Conservation (phyloP, 1,139 yeast species). For the Suhomyces bokatorum region DNA sequence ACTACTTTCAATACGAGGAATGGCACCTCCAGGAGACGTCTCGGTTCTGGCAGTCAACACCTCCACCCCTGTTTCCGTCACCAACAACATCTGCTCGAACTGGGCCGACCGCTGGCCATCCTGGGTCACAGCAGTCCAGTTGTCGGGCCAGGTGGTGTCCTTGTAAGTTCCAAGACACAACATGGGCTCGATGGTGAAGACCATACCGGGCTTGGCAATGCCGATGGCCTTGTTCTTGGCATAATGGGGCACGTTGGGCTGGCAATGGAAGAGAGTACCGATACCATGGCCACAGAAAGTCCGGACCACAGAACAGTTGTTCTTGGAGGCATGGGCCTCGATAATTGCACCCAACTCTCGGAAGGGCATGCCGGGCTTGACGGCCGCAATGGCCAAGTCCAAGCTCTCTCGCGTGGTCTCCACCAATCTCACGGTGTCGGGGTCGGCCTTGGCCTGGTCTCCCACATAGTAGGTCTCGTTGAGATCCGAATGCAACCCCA, state of each 20-base stretch:
- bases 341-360: conserved; percentile 86
- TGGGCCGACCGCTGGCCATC: conserved; percentile 93
- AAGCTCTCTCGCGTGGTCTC: conserved; percentile 93
- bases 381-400: conserved; percentile 75
- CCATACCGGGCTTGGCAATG: conserved; percentile 93
- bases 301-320: conserved; percentile 83
- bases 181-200: conserved; percentile 98
- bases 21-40: conserved; percentile 85
- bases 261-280: conserved; percentile 82
- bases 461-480: conserved; percentile 98
- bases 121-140: conserved; percentile 91
- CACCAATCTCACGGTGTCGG: conserved; percentile 80
- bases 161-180: conserved; percentile 81
- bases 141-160: conserved; percentile 94
- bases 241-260: conserved; percentile 93
- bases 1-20: conserved; percentile 43
- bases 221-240: conserved; percentile 94
- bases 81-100: conserved; percentile 89
- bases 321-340: conserved; percentile 80
- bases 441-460: conserved; percentile 72
- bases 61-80: conserved; percentile 93
- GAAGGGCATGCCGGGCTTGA: conserved; percentile 91
- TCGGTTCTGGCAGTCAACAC: conserved; percentile 80
- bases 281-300: conserved; percentile 96
- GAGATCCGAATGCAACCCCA: conserved; percentile 91